phyloP scores from a whole-genome alignment of 805 yeast genomes.

The Saccharomycopsis malanga region DNA sequence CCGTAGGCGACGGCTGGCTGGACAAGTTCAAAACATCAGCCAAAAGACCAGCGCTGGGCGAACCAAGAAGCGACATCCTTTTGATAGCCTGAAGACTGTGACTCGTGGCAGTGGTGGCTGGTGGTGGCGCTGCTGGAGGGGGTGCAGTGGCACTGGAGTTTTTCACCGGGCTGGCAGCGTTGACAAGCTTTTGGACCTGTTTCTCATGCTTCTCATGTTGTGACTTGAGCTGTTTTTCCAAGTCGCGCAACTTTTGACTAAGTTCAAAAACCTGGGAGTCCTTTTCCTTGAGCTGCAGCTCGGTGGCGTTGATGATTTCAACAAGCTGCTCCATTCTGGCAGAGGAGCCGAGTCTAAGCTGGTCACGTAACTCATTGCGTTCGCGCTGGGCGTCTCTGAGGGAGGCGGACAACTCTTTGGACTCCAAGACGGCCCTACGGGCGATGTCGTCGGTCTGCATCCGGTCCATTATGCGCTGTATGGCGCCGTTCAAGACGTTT shows the following conservation, averaged over 20 bases:
- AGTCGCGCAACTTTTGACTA: conserved; percentile 53
- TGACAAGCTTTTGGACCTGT: conserved; percentile 13
- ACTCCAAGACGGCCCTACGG: conserved; percentile 55
- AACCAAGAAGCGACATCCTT: conserved; percentile 15
- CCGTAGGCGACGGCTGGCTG: conserved; percentile 6
- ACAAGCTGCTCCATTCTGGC: conserved; percentile 57
- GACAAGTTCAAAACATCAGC: conserved; percentile 19
- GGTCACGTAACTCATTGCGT: conserved; percentile 54
- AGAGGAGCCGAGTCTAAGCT: conserved; percentile 68
- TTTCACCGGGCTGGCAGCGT: conserved; percentile 4
- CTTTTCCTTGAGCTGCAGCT: conserved; percentile 48
- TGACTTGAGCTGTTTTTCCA: conserved; percentile 39
- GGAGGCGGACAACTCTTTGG: conserved; percentile 43
- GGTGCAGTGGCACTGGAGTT: neutral
- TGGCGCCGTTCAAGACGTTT: conserved; percentile 67
- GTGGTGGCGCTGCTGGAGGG: neutral
- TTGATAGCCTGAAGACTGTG: conserved; percentile 7
- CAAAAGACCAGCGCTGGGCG: conserved; percentile 19
- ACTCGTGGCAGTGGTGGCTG: neutral
- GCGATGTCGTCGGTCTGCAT: conserved; percentile 85
- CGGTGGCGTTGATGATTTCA: conserved; percentile 58
- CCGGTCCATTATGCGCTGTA: conserved; percentile 62
- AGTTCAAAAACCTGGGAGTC: conserved; percentile 57
- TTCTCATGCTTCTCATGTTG: conserved; percentile 26
- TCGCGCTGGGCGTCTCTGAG: conserved; percentile 55